Evolutionary conservation across 1,139 yeast genomes (phyloP), one percentile per base, ranked within the genome.

Genomic region (Yamadazyma membranifaciens): DNA sequence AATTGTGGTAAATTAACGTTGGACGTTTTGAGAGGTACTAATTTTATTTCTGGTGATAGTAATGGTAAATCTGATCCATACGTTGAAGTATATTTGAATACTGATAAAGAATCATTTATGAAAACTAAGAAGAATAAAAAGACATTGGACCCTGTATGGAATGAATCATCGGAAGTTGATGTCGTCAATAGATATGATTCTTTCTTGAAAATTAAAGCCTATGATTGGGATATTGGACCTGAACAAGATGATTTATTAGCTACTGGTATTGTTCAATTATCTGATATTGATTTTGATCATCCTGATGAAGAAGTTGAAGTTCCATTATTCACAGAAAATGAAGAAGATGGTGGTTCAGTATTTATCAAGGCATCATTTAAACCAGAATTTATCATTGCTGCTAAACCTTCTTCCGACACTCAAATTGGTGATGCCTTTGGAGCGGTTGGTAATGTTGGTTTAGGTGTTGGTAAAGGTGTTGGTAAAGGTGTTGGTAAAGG

Each of bases 1-100:
- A 87, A 89, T 59, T 74, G 82, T 48, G 99, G 99, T 60, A 69
- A 68, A 27, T 65, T 91, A 47, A 71, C 74, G n/a, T 72, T 89
- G 27, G 78, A 75, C 30, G 74, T 87, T 11, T 51, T 81, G 37
- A 73, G 73, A 41, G 98, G 94, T 3, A 74, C 73, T n/a, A 78
- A 78, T 39, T 73, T 94, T 47, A 78, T 84, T 38, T 74, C 96
- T 11, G 94, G 92, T 20, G 99, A 92, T 62, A 71, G 87, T 22
- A 83, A 85, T 50, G 98, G 98, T 41, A 85, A 84, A 59, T 87
- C 96, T 7, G 99, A 92, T 63, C 99, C 99, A 45, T 92, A 81
- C 57, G 74, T 82, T 44, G 77, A 81, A 54, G 74, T 87, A 45
- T 78, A 65, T 54, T 63, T 88, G 56, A 80, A 87, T 57, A 82